Percentiles rank a stretch among this genome's conserved stretches.
Conservation (phyloP, 352 stramenopile species). For the Thalassiosira ordinaria region DNA sequence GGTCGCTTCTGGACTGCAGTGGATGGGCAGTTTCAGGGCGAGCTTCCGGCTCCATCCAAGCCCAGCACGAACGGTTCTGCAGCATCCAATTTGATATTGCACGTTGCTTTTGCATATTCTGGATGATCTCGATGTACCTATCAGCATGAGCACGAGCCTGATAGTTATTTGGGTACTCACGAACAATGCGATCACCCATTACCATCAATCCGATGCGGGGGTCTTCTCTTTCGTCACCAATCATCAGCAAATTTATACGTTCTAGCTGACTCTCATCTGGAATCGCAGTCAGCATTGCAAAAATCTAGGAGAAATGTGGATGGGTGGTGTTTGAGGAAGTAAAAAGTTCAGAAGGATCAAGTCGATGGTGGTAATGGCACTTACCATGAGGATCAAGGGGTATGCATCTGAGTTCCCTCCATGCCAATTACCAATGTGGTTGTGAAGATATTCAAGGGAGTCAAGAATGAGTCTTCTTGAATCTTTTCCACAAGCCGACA, state of each 20-base stretch:
- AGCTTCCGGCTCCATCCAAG: constrained; percentile 75
- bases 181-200: constrained; percentile 51
- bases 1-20: constrained; percentile 61
- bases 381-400: constrained; percentile 37
- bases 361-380: constrained; percentile 1
- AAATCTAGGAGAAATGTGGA: constrained; percentile 48
- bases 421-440: constrained; percentile 46
- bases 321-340: constrained; percentile 15
- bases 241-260: constrained; percentile 72
- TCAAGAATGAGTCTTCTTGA: constrained; percentile 61
- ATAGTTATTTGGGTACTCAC: constrained; percentile 66
- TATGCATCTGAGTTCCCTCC: constrained; percentile 22
- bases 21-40: constrained; percentile 35
- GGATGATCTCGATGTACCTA: constrained; percentile 72
- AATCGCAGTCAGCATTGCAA: constrained; percentile 68
- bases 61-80: constrained; percentile 65
- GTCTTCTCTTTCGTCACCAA: constrained; percentile 47
- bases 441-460: constrained; percentile 58
- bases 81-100: constrained; percentile 76
- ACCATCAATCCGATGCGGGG: constrained; percentile 42
- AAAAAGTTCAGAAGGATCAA: constrained; percentile 14
- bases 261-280: constrained; percentile 75
- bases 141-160: constrained; percentile 42
- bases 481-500: constrained; percentile 59
- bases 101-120: constrained; percentile 64